Percentiles rank a stretch among this genome's conserved stretches.
Conservation (phyloP, 2,329 filamentous ascomycete genomes). For the Cladosporium cucumerinum region DNA sequence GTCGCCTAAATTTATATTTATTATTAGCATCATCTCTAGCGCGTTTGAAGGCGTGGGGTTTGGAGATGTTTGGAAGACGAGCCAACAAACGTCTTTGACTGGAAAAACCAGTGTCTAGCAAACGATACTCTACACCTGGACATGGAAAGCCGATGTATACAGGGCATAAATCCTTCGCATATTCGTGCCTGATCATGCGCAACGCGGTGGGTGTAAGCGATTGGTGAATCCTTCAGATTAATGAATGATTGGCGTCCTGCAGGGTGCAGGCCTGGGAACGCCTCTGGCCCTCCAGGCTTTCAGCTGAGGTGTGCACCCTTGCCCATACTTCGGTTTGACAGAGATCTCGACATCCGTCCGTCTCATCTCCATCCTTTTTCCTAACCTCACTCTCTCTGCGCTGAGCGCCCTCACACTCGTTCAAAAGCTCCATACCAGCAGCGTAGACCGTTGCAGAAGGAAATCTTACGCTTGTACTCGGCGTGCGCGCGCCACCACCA, state of each 20-base stretch:
- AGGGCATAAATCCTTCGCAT: neutral
- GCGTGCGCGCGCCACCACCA: neutral
- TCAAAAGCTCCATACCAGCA: neutral
- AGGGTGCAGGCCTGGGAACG: neutral
- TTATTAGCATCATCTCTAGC: conserved; percentile 1
- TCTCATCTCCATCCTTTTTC: neutral
- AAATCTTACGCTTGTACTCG: neutral
- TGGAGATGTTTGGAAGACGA: neutral
- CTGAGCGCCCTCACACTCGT: conserved; percentile 18
- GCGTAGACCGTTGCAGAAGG: conserved; percentile 1
- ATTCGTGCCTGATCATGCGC: neutral
- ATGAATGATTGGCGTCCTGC: neutral
- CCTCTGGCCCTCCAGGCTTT: neutral
- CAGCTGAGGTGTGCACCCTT: neutral
- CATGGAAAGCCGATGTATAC: neutral
- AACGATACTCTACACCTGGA: neutral
- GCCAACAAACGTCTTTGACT: no score
- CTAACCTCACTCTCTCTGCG: conserved; percentile 9
- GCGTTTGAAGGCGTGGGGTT: neutral
- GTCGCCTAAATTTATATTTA: neutral
- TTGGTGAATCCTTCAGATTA: conserved; percentile 8
- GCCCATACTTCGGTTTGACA: neutral
- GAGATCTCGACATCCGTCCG: neutral
- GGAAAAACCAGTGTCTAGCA: neutral
- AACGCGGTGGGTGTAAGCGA: neutral